phyloP scores from a whole-genome alignment of 441 rosid species.

The Biscutella laevigata region DNA sequence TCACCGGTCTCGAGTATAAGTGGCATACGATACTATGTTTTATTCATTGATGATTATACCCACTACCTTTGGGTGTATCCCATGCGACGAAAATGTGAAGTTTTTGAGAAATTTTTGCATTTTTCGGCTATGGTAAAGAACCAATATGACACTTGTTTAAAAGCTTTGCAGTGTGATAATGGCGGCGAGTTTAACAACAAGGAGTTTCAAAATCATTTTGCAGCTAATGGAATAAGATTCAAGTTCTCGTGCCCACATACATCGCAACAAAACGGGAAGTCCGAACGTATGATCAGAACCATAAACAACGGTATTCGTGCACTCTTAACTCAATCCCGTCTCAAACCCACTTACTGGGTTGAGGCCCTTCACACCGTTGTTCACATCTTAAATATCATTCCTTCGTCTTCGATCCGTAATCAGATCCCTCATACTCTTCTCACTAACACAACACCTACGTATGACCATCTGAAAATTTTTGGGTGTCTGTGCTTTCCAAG shows the following conservation, averaged over 20 bases:
- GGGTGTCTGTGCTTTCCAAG: no score
- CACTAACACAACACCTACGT: no score
- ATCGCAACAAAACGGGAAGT: no score
- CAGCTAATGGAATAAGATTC: fast-evolving
- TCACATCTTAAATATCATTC: not conserved
- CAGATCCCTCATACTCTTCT: no score
- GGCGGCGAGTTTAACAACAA: not conserved
- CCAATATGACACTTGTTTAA: not conserved
- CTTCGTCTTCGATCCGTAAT: no score
- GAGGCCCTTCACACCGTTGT: not conserved
- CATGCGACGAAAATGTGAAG: not conserved
- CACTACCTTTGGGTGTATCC: not conserved
- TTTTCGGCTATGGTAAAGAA: not conserved
- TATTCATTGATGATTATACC: not conserved
- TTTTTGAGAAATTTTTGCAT: not conserved
- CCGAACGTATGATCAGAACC: not conserved
- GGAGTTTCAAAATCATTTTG: not conserved
- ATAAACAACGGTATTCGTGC: not conserved
- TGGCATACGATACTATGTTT: not conserved
- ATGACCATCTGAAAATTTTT: no score
- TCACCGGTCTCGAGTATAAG: fast-evolving
- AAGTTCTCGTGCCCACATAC: not conserved
- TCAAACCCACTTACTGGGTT: not conserved
- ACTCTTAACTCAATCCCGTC: not conserved
- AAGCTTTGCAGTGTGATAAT: not conserved